Percentiles rank a stretch among this genome's conserved stretches.
Conservation (phyloP, 2,329 filamentous ascomycete species). For the Gnomoniopsis sp. region DNA sequence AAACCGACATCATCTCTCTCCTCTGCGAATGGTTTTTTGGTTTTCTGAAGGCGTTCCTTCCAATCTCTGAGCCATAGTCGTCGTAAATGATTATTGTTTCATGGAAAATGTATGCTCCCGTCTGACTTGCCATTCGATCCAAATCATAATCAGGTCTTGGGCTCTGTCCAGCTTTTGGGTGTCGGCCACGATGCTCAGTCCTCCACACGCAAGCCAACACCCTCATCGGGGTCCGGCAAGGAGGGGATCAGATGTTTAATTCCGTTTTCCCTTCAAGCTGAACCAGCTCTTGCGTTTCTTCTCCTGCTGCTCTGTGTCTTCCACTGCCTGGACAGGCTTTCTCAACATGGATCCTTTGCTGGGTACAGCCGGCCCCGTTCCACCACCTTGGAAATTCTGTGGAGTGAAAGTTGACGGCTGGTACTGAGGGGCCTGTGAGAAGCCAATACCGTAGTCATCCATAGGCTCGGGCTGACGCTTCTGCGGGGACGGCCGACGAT, state of each 20-base stretch:
- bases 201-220: not conserved
- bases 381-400: constrained; percentile 20
- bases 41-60: not conserved
- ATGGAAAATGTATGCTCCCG: not conserved
- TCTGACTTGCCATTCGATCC: not conserved
- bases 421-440: constrained; percentile 41
- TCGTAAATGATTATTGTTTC: not conserved
- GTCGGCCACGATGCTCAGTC: not conserved
- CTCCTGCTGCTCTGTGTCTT: constrained; percentile 20
- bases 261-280: constrained; percentile 68
- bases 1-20: not conserved
- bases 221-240: not conserved
- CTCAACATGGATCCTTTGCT: constrained; percentile 28
- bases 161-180: not conserved
- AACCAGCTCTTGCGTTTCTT: constrained; percentile 93
- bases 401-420: constrained; percentile 37
- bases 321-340: constrained; percentile 20
- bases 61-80: not conserved
- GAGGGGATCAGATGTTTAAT: constrained; percentile 27
- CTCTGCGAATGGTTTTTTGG: not conserved
- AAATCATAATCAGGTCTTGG: not conserved
- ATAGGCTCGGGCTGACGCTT: constrained; percentile 48
- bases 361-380: constrained; percentile 28
- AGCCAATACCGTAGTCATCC: constrained; percentile 64
- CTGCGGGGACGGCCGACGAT: constrained; percentile 60